Evolutionary conservation across 805 yeast species (phyloP).

Genomic region (Kluyveromyces aestuarii): DNA sequence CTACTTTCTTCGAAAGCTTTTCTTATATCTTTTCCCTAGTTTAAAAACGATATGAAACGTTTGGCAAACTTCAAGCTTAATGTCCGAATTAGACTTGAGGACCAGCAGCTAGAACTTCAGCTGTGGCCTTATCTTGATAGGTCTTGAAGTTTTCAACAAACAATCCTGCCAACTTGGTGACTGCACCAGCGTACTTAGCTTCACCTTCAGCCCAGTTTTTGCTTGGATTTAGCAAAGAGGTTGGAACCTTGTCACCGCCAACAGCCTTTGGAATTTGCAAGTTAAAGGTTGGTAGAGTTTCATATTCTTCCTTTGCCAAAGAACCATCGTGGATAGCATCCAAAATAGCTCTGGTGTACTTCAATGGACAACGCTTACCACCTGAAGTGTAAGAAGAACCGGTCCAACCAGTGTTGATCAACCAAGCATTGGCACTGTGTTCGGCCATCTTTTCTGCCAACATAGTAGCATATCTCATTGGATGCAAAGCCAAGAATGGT

Average conservation of each 20-base stretch:
- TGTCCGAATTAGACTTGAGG: slow-evolving; percentile 36
- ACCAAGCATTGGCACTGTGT: slow-evolving; percentile 91
- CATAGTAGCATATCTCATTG: slow-evolving; percentile 96
- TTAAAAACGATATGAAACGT: not conserved
- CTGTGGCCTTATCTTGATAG: slow-evolving; percentile 73
- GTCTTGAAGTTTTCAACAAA: slow-evolving; percentile 82
- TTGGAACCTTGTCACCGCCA: slow-evolving; percentile 53
- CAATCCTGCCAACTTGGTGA: slow-evolving; percentile 58
- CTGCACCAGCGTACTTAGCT: slow-evolving; percentile 45
- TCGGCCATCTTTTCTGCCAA: slow-evolving; percentile 83
- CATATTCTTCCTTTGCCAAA: slow-evolving; percentile 70
- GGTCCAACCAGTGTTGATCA: slow-evolving; percentile 97
- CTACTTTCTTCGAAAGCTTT: not conserved
- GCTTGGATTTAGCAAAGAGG: slow-evolving; percentile 78
- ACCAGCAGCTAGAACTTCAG: slow-evolving; percentile 89
- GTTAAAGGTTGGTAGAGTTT: slow-evolving; percentile 78
- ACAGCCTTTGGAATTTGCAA: slow-evolving; percentile 77
- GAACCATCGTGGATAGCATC: slow-evolving; percentile 92
- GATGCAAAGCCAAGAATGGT: slow-evolving; percentile 96
- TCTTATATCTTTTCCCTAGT: not conserved
- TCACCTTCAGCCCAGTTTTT: slow-evolving; percentile 63
- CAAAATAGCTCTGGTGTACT: slow-evolving; percentile 93
- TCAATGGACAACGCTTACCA: slow-evolving; percentile 95
- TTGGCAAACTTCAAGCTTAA: not conserved
- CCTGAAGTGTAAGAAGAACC: slow-evolving; percentile 89